phyloP scores from a whole-genome alignment of 768 basidiomycete species.

The Tricholoma hemisulphureum region DNA sequence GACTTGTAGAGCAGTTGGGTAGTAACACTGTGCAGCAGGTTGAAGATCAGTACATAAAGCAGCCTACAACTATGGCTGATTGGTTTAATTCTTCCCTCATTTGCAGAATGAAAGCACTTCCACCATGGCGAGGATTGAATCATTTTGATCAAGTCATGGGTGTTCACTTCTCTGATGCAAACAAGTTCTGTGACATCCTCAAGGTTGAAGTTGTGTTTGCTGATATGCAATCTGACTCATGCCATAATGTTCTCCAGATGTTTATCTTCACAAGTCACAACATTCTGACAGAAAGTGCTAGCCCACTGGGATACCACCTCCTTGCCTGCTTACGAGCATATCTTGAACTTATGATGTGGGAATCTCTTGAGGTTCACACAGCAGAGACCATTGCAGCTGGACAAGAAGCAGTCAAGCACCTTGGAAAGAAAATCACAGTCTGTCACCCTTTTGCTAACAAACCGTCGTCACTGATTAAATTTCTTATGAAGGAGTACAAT shows the following conservation, averaged over 20 bases:
- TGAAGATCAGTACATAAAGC: not conserved
- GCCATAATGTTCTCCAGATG: not conserved
- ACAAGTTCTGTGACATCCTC: conserved; percentile 31
- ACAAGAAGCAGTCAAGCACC: too few relatives aligned
- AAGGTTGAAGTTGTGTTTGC: conserved; percentile 22
- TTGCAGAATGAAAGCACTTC: conserved; percentile 23
- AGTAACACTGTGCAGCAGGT: not conserved
- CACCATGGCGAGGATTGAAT: conserved; percentile 30
- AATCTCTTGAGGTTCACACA: conserved; percentile 31
- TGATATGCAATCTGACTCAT: not conserved
- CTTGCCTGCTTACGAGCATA: conserved; percentile 26
- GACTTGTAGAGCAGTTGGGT: not conserved
- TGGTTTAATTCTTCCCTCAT: too few relatives aligned
- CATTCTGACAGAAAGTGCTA: conserved; percentile 7
- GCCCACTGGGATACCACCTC: conserved; percentile 22
- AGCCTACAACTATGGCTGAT: too few relatives aligned
- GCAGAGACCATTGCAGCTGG: conserved; percentile 27
- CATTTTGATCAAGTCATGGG: conserved; percentile 26
- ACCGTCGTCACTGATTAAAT: too few relatives aligned
- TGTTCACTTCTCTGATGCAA: conserved; percentile 28
- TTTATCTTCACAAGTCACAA: conserved; percentile 15
- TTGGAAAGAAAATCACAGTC: too few relatives aligned
- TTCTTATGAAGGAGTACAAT: not conserved
- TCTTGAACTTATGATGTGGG: conserved; percentile 26
- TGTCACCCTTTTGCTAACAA: too few relatives aligned